Percentiles rank a stretch among this genome's conserved stretches.
phyloP scores from a whole-genome alignment of 139 green algal genomes.

The Zygnema cylindricum region DNA sequence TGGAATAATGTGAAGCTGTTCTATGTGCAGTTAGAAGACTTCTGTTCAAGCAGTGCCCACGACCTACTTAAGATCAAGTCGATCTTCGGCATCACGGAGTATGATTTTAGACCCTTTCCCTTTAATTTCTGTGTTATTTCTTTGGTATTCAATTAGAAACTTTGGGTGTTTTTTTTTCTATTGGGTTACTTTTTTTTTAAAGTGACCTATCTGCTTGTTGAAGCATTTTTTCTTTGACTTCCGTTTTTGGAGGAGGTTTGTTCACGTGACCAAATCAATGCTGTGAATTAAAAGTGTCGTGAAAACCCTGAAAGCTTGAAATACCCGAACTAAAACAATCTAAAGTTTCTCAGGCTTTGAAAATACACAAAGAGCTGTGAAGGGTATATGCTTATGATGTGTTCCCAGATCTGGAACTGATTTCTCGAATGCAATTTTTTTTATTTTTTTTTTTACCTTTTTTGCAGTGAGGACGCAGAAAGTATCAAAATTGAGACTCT shows the following conservation, averaged over 20 bases:
- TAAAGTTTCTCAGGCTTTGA: no score
- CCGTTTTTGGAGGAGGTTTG: neutral
- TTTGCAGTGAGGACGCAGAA: conserved; percentile 50
- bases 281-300: no score
- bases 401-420: no score
- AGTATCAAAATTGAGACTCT: conserved; percentile 41
- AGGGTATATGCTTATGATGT: neutral
- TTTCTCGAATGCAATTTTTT: neutral
- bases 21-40: conserved; percentile 55
- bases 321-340: no score
- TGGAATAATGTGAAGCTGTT: neutral
- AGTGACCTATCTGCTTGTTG: neutral
- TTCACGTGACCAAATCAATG: neutral
- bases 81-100: conserved; percentile 59
- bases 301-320: no score
- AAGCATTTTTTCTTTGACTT: conserved; percentile 21
- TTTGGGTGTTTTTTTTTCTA: neutral
- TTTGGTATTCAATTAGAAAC: no score
- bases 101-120: no score
- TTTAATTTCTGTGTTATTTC: no score
- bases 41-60: conserved; percentile 30
- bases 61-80: conserved; percentile 38
- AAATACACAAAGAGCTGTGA: conserved; percentile 13
- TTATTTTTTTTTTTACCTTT: neutral
- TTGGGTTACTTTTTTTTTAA: neutral